Evolutionary conservation across 805 yeast species (phyloP), one percentile per base, ranked within the genome.

Genomic region (Myxozyma mucilagina): DNA sequence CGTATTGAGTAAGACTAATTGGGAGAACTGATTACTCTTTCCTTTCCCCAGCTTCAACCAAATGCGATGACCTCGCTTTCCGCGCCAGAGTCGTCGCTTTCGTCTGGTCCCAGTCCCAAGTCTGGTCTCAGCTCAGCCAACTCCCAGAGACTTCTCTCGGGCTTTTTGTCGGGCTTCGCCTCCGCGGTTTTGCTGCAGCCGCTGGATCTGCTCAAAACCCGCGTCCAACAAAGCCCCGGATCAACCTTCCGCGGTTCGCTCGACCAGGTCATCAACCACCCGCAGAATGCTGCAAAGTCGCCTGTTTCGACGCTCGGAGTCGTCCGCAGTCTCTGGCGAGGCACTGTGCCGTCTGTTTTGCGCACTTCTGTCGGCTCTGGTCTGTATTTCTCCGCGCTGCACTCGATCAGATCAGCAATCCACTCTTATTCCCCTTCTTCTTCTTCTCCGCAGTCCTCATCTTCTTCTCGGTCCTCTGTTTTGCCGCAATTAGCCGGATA

Each of bases 361-460:
- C 79, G 99, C 61, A 93, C 97, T 0, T 90, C 97, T 0, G 78
- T 90, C 11, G 99, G 99, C 0, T 87, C 96, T 47, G 97, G 94
- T 0, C 74, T 94, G 38, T 94, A 94, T 70, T 79, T 94, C 56
- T 82, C 97, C 0, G 79, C 87, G 14, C 75, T 94, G 57, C 87
- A 90, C 61, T 67, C 80, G 4, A 76, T 85, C 57, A 78, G 98
- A 60, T 47, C 47, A n/a, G 32, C 47, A 8, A 34, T 45, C 24
- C 41, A 29, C 2, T n/a, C 34, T 4, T 16, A 44, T 35, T 20
- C 50, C 32, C 31, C 51, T n/a, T 11, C 42, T 34, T 31, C 47
- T 9, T 13, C 47, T 39, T 2, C n/a, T 11, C n/a, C n/a, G n/a
- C n/a, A n/a, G n/a, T 13, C 24, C 10, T 8, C 36, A 16, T 9